Evolutionary conservation across 768 basidiomycete species (phyloP).

Genomic region (Amanita phalloides): DNA sequence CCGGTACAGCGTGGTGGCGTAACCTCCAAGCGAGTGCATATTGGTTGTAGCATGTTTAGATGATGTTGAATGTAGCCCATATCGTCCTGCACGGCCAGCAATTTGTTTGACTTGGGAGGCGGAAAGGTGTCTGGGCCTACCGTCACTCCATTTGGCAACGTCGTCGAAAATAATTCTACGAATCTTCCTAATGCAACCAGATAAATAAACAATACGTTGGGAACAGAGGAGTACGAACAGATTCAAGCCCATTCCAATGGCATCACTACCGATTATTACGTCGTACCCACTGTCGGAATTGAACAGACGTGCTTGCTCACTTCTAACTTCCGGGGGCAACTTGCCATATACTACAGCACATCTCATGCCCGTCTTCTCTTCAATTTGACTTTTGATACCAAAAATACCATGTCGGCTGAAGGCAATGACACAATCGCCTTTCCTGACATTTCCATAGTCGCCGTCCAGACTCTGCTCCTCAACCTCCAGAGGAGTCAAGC

Average conservation of each 20-base stretch:
- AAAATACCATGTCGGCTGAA: conserved; percentile 77
- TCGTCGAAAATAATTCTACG: conserved; percentile 73
- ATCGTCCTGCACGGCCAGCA: conserved; percentile 89
- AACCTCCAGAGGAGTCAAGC: conserved; percentile 75
- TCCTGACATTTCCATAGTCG: conserved; percentile 48
- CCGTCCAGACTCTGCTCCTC: conserved; percentile 53
- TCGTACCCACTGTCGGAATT: conserved; percentile 81
- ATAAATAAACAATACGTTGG: background rate
- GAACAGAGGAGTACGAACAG: conserved; percentile 45
- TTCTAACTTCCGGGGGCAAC: conserved; percentile 84
- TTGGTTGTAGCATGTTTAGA: conserved; percentile 6
- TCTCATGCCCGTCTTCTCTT: conserved; percentile 57
- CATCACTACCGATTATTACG: conserved; percentile 88
- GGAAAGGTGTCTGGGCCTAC: conserved; percentile 34
- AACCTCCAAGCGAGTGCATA: conserved; percentile 37
- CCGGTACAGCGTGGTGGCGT: conserved; percentile 59
- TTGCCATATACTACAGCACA: conserved; percentile 93
- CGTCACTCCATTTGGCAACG: conserved; percentile 57
- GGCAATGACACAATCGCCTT: conserved; percentile 87
- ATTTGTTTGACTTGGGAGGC: conserved; percentile 87
- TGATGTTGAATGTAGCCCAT: conserved; percentile 42
- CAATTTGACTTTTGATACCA: conserved; percentile 58
- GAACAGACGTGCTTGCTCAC: conserved; percentile 87
- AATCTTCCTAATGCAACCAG: conserved; percentile 60
- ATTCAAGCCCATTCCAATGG: conserved; percentile 96